Evolutionary conservation across 1,284 basidiomycete genomes (phyloP), one percentile per base, ranked within the genome.

Genomic region (Gymnopus androsaceus): DNA sequence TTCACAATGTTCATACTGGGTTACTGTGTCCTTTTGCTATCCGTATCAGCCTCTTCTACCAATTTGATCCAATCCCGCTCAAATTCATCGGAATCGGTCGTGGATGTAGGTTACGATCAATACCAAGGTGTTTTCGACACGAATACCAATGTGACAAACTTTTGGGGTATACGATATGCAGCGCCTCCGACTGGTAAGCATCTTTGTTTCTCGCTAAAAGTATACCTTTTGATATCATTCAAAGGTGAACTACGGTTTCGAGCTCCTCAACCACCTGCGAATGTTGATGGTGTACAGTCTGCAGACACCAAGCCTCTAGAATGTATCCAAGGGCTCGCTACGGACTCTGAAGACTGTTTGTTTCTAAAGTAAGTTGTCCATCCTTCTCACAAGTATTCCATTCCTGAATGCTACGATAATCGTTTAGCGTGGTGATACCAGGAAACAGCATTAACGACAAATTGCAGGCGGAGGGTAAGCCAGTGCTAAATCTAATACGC

Each of bases 141-240:
- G n/a, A 64, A 63, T 1, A 68, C 69, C 14, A 64, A 65, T 34
- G 69, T 72, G 30, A 72, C 72, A 0, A 59, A 68, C 36, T 78
- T 75, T 58, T 62, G 76, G 17, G 73, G 74, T 6, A 67, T 78
- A n/a, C 68, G 76, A 42, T 78, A 72, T 61, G 76, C 77, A 25
- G 72, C 72, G 5, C 59, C 75, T 23, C 77, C 77, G 5, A 61
- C 66, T 19, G 74, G 75, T 68, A 49, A 51, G 63, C 40, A 15
- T 6, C 30, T 19, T 15, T 11, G 25, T 4, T 9, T 23, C 5
- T 23, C 7, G 21, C 15, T 44, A 30, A n/a, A n/a, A n/a, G n/a
- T 44, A 30, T 25, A 9, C 27, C 21, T 17, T 33, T 6, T 23
- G 25, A 23, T 46, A 19, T 46, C 27, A 49, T n/a, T n/a, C n/a